These are phyloP conservation scores for Fusarium coicis DNA, from an alignment of 2,329 filamentous ascomycete genomes.

Conservation along the genomic window DNA sequence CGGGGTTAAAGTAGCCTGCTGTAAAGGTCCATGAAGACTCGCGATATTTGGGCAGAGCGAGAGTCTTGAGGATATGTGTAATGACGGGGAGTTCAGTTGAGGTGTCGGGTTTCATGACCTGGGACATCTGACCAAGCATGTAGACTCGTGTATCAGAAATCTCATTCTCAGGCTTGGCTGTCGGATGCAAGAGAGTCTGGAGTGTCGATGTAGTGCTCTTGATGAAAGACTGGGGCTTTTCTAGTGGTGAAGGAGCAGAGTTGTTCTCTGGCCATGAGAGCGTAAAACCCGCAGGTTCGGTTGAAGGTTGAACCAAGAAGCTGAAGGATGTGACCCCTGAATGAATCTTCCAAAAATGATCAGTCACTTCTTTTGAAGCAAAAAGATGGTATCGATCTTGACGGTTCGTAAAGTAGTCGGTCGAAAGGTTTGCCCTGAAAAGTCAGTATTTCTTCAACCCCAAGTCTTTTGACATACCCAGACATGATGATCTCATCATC, in stretches of 20 bases:
- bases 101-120: conserved; percentile 79
- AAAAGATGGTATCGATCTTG: conserved; percentile 96
- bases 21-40: conserved; percentile 93
- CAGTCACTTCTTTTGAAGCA: conserved; percentile 78
- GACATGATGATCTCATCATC: conserved; percentile 97
- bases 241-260: conserved; percentile 77
- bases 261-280: conserved; percentile 82
- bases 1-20: conserved; percentile 98
- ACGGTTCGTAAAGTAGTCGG: conserved; percentile 95
- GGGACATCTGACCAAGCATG: conserved; percentile 87
- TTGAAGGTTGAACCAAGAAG: conserved; percentile 77
- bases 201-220: conserved; percentile 74
- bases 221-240: conserved; percentile 76
- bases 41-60: conserved; percentile 71
- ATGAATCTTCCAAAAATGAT: conserved; percentile 85
- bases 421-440: conserved; percentile 81
- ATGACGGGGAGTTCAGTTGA: conserved; percentile 92
- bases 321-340: conserved; percentile 81
- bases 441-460: conserved; percentile 20
- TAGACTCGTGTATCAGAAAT: conserved; percentile 78
- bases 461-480: conserved; percentile 62
- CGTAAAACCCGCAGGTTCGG: conserved; percentile 65
- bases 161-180: conserved; percentile 27
- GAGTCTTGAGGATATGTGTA: conserved; percentile 75
- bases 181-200: conserved; percentile 68